phyloP scores from a whole-genome alignment of 768 basidiomycete species.

The Leccinum olivaceopallidum region DNA sequence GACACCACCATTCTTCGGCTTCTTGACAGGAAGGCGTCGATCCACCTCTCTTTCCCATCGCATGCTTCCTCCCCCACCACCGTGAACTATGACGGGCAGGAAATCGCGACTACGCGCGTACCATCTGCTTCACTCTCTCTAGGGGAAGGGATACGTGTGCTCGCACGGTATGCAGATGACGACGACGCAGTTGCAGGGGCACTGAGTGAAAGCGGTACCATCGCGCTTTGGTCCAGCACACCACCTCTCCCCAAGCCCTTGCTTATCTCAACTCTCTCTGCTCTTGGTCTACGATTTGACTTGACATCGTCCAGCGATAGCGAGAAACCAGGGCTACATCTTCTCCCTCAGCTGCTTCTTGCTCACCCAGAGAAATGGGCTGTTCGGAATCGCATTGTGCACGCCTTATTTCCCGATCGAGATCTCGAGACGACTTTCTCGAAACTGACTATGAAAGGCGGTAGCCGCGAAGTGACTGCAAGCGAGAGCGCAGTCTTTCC shows the following conservation, averaged over 20 bases:
- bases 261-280: constrained; percentile 20
- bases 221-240: constrained; percentile 33
- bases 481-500: constrained; percentile 40
- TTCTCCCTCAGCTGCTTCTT: constrained; percentile 33
- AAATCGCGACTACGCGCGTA: constrained; percentile 9
- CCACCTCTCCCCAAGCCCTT: constrained; percentile 27
- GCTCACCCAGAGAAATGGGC: constrained; percentile 27
- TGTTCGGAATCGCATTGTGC: constrained; percentile 16
- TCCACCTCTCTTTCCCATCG: constrained; percentile 31
- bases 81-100: constrained; percentile 8
- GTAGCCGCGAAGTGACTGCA: constrained; percentile 34
- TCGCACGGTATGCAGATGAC: constrained; percentile 19
- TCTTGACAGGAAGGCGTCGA: constrained; percentile 19
- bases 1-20: constrained; percentile 30
- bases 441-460: constrained; percentile 49
- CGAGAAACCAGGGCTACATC: background rate
- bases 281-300: constrained; percentile 29
- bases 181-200: constrained; percentile 21
- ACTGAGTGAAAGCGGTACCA: constrained; percentile 23
- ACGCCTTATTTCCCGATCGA: constrained; percentile 19
- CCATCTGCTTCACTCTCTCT: constrained; percentile 22
- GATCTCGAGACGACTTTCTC: constrained; percentile 42
- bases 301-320: background rate
- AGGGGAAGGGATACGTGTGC: constrained; percentile 9
- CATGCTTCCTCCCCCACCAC: constrained; percentile 9